These are phyloP conservation scores for Amanita pseudoporphyria DNA, from an alignment of 768 basidiomycete species.

Conservation along the genomic window DNA sequence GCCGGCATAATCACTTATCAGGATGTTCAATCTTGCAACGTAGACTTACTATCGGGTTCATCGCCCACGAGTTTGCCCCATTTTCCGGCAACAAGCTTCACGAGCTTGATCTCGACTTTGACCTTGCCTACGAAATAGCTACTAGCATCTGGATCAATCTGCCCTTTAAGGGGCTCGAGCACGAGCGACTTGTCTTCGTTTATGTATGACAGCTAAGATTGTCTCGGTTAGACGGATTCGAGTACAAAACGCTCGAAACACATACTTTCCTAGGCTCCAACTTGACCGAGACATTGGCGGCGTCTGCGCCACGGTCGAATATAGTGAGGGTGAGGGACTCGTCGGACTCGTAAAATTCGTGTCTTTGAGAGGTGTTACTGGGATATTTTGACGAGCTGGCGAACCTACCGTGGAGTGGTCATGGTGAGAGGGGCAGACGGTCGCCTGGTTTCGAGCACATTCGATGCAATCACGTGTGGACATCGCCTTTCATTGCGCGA, in stretches of 20 bases:
- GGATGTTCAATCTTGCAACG: background rate
- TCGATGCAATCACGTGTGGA: slow-evolving; percentile 16
- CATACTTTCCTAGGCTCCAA: slow-evolving; percentile 59
- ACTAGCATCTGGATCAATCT: slow-evolving; percentile 58
- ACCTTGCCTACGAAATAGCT: slow-evolving; percentile 68
- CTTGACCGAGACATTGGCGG: slow-evolving; percentile 46
- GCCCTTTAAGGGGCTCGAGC: slow-evolving; percentile 75
- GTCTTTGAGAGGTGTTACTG: slow-evolving; percentile 28
- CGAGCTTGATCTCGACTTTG: slow-evolving; percentile 80
- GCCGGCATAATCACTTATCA: slow-evolving; percentile 4
- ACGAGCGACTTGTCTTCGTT: slow-evolving; percentile 63
- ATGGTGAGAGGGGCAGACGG: slow-evolving; percentile 12
- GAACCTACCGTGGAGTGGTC: slow-evolving; percentile 26
- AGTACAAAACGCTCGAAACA: background rate
- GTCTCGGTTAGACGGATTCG: slow-evolving; percentile 7
- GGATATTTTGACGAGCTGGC: background rate
- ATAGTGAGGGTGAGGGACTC: slow-evolving; percentile 63
- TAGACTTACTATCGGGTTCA: slow-evolving; percentile 56
- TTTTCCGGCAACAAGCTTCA: slow-evolving; percentile 53
- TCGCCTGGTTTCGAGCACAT: slow-evolving; percentile 24
- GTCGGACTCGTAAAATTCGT: slow-evolving; percentile 86
- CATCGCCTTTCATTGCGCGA: background rate
- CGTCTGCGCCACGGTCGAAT: slow-evolving; percentile 71
- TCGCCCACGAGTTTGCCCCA: slow-evolving; percentile 78
- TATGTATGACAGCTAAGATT: slow-evolving; percentile 43